Percentiles rank a stretch among this genome's conserved stretches.
phyloP scores from a whole-genome alignment of 345 rosid species.

The Populus tremula region DNA sequence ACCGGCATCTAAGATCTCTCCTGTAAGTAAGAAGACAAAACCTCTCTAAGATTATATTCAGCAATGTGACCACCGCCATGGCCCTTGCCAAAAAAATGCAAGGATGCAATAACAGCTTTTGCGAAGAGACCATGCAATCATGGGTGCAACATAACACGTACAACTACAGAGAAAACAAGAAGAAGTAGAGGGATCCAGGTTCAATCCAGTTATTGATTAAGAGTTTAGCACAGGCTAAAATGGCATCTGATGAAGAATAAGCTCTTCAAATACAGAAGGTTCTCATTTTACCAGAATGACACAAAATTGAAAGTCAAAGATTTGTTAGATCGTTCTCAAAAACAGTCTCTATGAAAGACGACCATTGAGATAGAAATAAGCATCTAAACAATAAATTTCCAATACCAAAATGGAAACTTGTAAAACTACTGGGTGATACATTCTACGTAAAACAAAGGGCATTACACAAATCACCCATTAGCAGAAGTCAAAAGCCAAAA shows the following conservation, averaged over 20 bases:
- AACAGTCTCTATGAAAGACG: neutral
- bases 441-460: neutral
- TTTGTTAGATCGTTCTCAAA: neutral
- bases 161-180: neutral
- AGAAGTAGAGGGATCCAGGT: neutral
- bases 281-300: neutral
- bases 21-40: constrained; percentile 41
- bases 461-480: neutral
- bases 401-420: neutral
- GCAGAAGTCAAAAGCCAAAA: neutral
- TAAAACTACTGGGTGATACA: too few species aligned
- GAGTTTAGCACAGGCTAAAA: neutral
- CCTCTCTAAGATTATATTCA: constrained; percentile 5
- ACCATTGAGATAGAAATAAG: neutral
- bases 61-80: neutral
- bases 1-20: constrained; percentile 88
- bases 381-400: neutral
- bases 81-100: neutral
- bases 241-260: neutral
- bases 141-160: neutral
- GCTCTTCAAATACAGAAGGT: neutral
- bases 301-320: neutral
- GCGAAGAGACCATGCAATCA: neutral
- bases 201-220: neutral
- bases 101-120: neutral